These are phyloP conservation scores for Aspergillus phoenicis DNA, from an alignment of 2,329 filamentous ascomycete genomes.

Conservation along the genomic window DNA sequence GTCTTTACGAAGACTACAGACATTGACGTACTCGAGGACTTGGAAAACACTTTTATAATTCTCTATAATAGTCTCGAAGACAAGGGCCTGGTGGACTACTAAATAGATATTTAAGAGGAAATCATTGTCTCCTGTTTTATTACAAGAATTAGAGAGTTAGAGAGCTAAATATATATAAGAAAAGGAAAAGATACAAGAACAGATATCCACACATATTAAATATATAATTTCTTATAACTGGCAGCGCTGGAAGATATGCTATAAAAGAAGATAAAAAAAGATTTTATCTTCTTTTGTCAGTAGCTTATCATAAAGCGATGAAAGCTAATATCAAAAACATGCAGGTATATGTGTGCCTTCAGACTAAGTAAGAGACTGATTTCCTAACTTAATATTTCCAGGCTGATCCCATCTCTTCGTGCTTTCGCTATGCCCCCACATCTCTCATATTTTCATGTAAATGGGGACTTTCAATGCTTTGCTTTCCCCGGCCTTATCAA, in stretches of 20 bases:
- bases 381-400: background rate
- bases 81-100: background rate
- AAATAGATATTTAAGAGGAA: background rate
- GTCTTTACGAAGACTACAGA: background rate
- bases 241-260: background rate
- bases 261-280: background rate
- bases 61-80: background rate
- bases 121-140: background rate
- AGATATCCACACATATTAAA: background rate
- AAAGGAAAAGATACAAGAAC: background rate
- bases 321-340: background rate
- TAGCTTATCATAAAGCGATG: background rate
- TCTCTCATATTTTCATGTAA: background rate
- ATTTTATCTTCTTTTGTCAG: background rate
- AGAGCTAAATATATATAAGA: background rate
- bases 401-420: background rate
- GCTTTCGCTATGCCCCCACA: background rate
- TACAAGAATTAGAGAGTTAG: background rate
- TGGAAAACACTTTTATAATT: background rate
- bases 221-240: background rate
- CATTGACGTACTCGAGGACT: background rate
- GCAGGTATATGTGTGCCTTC: background rate
- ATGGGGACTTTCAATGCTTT: too few species aligned
- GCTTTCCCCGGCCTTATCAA: too few species aligned
- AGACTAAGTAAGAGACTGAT: background rate